A percentile compares a stretch with the other conserved stretches of the same genome.
Evolutionary conservation across 129 eudicot species (phyloP).

Genomic region (Oenanthe sinensis): DNA sequence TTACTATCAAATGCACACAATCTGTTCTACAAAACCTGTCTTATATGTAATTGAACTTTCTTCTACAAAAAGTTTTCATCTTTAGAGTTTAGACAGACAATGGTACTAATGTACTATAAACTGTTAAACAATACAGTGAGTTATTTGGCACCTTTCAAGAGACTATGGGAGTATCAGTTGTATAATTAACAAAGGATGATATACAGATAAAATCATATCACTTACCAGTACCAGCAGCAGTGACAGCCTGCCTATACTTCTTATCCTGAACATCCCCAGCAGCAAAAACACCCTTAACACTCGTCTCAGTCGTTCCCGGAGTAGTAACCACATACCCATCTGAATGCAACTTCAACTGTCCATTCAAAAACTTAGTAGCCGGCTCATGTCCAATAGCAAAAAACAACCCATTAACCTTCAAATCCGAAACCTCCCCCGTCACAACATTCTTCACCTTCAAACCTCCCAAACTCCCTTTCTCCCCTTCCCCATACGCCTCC

Average conservation of each 20-base stretch:
- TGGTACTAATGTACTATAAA: not conserved
- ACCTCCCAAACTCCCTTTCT: constrained; percentile 33
- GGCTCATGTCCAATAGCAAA: constrained; percentile 70
- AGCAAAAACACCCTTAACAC: constrained; percentile 52
- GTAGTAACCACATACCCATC: constrained; percentile 53
- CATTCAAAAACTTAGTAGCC: constrained; percentile 50
- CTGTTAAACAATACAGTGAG: not conserved
- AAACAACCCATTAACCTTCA: constrained; percentile 47
- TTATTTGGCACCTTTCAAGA: not conserved
- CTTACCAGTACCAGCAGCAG: constrained; percentile 96
- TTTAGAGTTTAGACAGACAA: not conserved
- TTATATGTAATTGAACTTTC: not conserved
- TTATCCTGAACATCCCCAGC: constrained; percentile 93
- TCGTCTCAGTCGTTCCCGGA: constrained; percentile 47
- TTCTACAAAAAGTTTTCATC: not conserved
- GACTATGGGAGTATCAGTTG: not conserved
- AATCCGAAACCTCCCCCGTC: constrained; percentile 51
- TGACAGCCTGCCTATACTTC: constrained; percentile 92
- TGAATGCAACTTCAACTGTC: constrained; percentile 44
- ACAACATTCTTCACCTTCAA: constrained; percentile 46
- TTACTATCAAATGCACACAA: not conserved
- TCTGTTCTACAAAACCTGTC: not conserved
- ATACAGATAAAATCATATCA: not conserved
- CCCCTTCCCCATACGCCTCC: constrained; percentile 42
- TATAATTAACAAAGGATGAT: not conserved